Base-by-base conservation (phyloP, 2,329 filamentous ascomycete genomes). In the Monosporascus sp. region DNA sequence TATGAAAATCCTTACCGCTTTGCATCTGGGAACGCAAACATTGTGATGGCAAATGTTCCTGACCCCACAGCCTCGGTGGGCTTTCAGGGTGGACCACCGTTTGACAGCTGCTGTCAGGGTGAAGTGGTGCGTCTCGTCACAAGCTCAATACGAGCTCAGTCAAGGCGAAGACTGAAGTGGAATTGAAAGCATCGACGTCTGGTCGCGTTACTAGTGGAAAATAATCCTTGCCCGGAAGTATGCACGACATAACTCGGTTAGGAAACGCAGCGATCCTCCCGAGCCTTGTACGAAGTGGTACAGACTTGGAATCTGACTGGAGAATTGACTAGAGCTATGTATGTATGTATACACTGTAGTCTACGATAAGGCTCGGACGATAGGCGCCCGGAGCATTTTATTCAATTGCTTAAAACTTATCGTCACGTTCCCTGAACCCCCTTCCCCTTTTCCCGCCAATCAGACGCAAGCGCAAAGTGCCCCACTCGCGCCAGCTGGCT, bases 21-120 rank as follows among this genome's bases (percentile, higher is more conserved):
- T 47, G 78, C 76, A 52, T 78, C 71, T 37, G 78, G 77, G 8
- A 80, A 51, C 41, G 77, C 75, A 58, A 80, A 80, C 77, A 81
- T 81, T 35, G 9, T 14, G 31, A 35, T 14, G 9, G 31, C 31
- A 14, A 11, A 14, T 9, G 31, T 35, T 14, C 9, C 31, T 2
- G 31, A 11, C 31, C 31, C 31, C 5, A 35, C 11, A 35, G 31
- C 31, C 9, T 35, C 39, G 18, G 15, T 9, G 3, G 9, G 18
- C 22, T 43, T 43, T 14, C 39, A 18, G 39, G 18, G 39, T 43
- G 18, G 39, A 20, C 4, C 39, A 24, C 39, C 18, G 22, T 20
- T 43, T 14, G 22, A 5, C 39, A 43, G 31, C 11, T 35, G 31
- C 11, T 35, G 22, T 24, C 18, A 1, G 39, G 11, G 8, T 43